Evolutionary conservation across 2,329 filamentous ascomycete species (phyloP), one percentile per base, ranked within the genome.

Genomic region (Graphilbum sp.): DNA sequence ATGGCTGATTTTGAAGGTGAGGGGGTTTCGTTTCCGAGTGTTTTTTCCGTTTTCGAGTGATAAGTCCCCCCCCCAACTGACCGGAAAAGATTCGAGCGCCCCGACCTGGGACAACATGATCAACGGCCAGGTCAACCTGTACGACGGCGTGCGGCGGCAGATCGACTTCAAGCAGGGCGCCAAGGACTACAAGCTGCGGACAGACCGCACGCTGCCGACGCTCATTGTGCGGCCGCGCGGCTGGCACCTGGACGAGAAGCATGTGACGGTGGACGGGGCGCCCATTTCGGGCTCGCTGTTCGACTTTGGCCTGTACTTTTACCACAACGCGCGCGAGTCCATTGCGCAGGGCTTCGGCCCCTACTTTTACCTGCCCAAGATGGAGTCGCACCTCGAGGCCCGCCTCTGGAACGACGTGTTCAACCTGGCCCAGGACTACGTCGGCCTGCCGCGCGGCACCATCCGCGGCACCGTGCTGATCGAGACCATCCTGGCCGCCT

Each of bases 61-160:
- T n/a, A n/a, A n/a, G n/a, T n/a, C n/a, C n/a, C n/a, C n/a, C n/a
- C n/a, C n/a, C n/a, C n/a, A n/a, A n/a, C n/a, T n/a, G n/a, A n/a
- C n/a, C n/a, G n/a, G n/a, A n/a, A n/a, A n/a, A 94, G 87, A 96
- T 60, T 94, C 90, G 7, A 90, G 72, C 54, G 87, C 90, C 19
- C 90, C 90, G 19, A 95, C 90, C 32, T 98, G 90, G 90, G 86
- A 94, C 49, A 96, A 96, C 67, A 96, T 96, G 87, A 79, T 96
- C 66, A 93, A 90, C 50, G 90, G 90, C 46, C 90, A 98, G 63
- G 78, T 95, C 49, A 98, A 96, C 67, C 73, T 98, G 41, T 92
- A 95, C 66, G 90, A 96, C 53, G 90, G 87, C 49, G 86, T 93
- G 55, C 83, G 90, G 53, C 79, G 75, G 50, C 82, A 95, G 62